These are phyloP conservation scores for Ceratobasidium sp. DNA, from an alignment of 1,284 basidiomycete genomes.

Conservation along the genomic window DNA sequence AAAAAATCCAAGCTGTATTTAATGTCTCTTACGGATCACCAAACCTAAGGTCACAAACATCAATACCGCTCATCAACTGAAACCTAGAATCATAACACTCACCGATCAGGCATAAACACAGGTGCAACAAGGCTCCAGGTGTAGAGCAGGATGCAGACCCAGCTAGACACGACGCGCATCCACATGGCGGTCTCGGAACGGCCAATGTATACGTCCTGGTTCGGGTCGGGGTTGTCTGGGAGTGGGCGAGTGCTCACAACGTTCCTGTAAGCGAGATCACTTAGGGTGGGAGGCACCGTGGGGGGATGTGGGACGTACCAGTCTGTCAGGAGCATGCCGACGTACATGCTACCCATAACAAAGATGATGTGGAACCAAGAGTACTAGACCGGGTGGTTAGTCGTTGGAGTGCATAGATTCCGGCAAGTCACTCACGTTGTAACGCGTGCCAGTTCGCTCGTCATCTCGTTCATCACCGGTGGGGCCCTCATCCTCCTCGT, in stretches of 20 bases:
- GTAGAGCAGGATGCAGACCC: conserved; percentile 92
- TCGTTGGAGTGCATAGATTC: background rate
- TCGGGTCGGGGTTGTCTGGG: conserved; percentile 65
- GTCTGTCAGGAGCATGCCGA: conserved; percentile 98
- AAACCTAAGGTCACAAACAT: conserved; percentile 4
- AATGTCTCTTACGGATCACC: conserved; percentile 17
- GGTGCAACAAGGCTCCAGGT: conserved; percentile 93
- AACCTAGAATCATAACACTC: background rate
- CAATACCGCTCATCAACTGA: background rate
- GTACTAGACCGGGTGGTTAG: conserved; percentile 69
- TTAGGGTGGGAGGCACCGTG: no score
- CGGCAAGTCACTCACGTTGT: conserved; percentile 75
- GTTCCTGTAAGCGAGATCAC: conserved; percentile 67
- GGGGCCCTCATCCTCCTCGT: conserved; percentile 81
- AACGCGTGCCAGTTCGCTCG: conserved; percentile 95
- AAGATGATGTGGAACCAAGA: conserved; percentile 99
- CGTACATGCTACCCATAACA: conserved; percentile 96
- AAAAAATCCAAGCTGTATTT: conserved; percentile 13
- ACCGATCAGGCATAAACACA: conserved; percentile 89
- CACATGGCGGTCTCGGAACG: conserved; percentile 98
- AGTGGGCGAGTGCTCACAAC: conserved; percentile 65
- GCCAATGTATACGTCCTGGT: conserved; percentile 90
- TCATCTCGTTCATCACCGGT: conserved; percentile 88
- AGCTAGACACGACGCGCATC: conserved; percentile 97
- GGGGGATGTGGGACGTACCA: no score